Conservation (phyloP, 2,329 filamentous ascomycete species). For the Tolypocladium tundrense region DNA sequence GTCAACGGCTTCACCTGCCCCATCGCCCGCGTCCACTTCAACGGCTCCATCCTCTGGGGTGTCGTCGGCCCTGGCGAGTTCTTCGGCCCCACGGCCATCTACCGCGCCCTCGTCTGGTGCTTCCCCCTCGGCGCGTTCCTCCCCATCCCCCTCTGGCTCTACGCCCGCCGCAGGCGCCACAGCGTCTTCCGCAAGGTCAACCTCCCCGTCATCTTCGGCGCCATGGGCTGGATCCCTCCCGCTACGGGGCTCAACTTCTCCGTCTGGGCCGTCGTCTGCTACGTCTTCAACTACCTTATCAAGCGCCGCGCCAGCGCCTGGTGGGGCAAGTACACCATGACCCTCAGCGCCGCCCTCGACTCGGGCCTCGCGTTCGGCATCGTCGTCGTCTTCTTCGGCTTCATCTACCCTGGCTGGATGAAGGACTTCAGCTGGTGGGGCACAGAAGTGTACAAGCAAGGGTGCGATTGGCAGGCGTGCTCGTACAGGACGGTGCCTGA, state of each 20-base stretch:
- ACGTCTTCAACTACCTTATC: slow-evolving; percentile 70
- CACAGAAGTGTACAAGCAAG: slow-evolving; percentile 73
- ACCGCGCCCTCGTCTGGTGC: slow-evolving; percentile 69
- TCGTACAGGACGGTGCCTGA: slow-evolving; percentile 54
- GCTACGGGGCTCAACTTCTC: slow-evolving; percentile 81
- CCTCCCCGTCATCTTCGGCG: slow-evolving; percentile 73
- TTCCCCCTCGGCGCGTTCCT: slow-evolving; percentile 68
- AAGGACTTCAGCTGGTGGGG: slow-evolving; percentile 77
- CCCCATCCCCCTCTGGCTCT: slow-evolving; percentile 64
- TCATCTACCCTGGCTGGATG: slow-evolving; percentile 72
- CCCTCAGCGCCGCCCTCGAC: slow-evolving; percentile 71
- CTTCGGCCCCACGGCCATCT: slow-evolving; percentile 67
- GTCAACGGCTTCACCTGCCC: slow-evolving; percentile 83
- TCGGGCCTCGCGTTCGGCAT: slow-evolving; percentile 75
- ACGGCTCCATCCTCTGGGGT: slow-evolving; percentile 82
- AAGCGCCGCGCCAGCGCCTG: slow-evolving; percentile 59
- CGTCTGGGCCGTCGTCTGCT: slow-evolving; percentile 79
- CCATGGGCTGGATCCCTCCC: slow-evolving; percentile 77
- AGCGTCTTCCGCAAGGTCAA: slow-evolving; percentile 68
- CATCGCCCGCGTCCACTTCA: slow-evolving; percentile 80
- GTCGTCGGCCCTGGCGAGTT: slow-evolving; percentile 76
- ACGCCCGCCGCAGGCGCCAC: slow-evolving; percentile 47
- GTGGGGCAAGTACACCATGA: slow-evolving; percentile 93
- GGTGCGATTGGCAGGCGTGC: slow-evolving; percentile 79
- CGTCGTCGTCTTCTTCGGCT: slow-evolving; percentile 75